Evolutionary conservation across 2,329 filamentous ascomycete genomes (phyloP).

Genomic region (Sporothrix globosa): DNA sequence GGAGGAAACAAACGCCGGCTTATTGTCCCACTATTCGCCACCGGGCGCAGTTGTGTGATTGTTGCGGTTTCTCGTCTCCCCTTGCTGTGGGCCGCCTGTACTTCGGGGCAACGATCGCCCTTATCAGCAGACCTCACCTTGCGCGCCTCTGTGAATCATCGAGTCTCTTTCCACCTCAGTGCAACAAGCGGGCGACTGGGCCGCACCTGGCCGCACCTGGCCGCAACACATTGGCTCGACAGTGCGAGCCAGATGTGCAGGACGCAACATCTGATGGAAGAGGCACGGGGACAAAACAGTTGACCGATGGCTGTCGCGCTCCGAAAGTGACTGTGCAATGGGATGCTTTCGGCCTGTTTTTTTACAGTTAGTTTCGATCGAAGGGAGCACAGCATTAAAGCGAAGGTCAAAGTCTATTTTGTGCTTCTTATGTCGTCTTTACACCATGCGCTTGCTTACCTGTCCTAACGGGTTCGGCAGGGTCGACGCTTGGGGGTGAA

Average conservation of each 20-base stretch:
- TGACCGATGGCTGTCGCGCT: background rate
- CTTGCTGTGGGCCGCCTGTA: background rate
- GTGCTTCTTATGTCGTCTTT: background rate
- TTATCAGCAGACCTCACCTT: slow-evolving; percentile 12
- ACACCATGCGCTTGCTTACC: background rate
- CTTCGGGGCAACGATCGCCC: background rate
- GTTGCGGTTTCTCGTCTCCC: slow-evolving; percentile 1
- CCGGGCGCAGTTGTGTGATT: slow-evolving; percentile 2
- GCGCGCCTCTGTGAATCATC: background rate
- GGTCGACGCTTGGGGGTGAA: background rate
- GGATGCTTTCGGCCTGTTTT: background rate
- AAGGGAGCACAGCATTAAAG: background rate
- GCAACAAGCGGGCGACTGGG: background rate
- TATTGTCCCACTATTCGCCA: slow-evolving; percentile 1
- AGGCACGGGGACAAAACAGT: background rate
- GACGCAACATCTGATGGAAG: slow-evolving; percentile 10
- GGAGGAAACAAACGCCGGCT: slow-evolving; percentile 10
- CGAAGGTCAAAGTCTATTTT: background rate
- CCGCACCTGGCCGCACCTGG: slow-evolving; percentile 18
- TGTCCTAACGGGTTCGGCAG: background rate
- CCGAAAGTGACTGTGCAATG: background rate
- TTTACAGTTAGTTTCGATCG: background rate
- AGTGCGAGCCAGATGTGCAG: background rate
- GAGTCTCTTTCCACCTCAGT: slow-evolving; percentile 7
- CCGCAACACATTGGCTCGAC: background rate